A percentile compares a stretch with the other conserved stretches of the same genome.
Conservation (phyloP, 495 filamentous ascomycete genomes). For the Hypomontagnella monticulosa region DNA sequence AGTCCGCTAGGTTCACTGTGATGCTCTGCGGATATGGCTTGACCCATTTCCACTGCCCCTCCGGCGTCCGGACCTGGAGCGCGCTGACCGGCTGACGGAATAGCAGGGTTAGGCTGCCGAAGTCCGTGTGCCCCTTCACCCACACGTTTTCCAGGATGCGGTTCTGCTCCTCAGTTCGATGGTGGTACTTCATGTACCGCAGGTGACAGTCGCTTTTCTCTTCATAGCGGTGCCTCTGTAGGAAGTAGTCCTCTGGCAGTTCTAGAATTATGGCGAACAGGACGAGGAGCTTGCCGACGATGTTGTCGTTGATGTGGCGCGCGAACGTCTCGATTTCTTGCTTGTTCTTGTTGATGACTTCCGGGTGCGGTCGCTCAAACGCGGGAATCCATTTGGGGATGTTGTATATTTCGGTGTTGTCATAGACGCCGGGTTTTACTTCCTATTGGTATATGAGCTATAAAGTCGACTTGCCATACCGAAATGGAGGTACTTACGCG, state of each 20-base stretch:
- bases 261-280: conserved; percentile 63
- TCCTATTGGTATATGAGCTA: conserved; percentile 47
- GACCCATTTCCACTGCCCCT: conserved; percentile 61
- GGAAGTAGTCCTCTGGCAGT: conserved; percentile 61
- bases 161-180: conserved; percentile 55
- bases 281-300: conserved; percentile 58
- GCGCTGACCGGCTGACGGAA: conserved; percentile 64
- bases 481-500: conserved; percentile 24
- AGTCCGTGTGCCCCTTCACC: conserved; percentile 64
- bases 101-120: conserved; percentile 64
- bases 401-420: conserved; percentile 63
- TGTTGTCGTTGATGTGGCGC: conserved; percentile 57
- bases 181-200: conserved; percentile 65
- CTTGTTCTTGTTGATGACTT: conserved; percentile 45
- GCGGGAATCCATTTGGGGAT: conserved; percentile 60
- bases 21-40: conserved; percentile 63
- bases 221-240: conserved; percentile 61
- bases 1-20: conserved; percentile 64
- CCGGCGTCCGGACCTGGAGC: conserved; percentile 59
- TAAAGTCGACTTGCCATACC: background rate
- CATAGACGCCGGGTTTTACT: conserved; percentile 51
- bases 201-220: conserved; percentile 59
- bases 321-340: conserved; percentile 59
- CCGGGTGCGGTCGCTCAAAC: conserved; percentile 46
- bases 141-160: conserved; percentile 43